Base-by-base conservation (phyloP, 805 yeast genomes). In the Hyphopichia homilentoma region DNA sequence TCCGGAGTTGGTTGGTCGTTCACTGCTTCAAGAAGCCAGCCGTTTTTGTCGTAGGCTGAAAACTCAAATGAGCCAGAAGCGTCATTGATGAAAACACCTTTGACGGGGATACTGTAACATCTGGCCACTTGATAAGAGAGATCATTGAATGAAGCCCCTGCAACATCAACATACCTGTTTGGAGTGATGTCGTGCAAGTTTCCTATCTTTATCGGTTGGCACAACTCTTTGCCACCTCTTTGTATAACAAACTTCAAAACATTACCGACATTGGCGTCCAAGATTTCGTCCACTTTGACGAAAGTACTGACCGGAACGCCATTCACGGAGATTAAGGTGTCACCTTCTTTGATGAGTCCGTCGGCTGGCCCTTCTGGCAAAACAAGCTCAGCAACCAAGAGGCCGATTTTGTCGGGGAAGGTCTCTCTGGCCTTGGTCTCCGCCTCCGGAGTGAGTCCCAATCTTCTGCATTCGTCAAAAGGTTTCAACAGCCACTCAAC, bases 41-140 rank as follows among this genome's bases (percentile, higher is more conserved):
- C 95, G 18, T 70, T 67, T 35, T 74, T 68, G 35, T 83, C 87
- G 31, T 65, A 69, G 6, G 66, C 47, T 24, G 77, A 76, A 27
- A 81, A 53, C 28, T 67, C 75, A 59, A 89, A 87, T 0, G 90
- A 80, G 0, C 90, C 90, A 2, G 84, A 70, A 0, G 93, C 85
- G 45, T 81, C 76, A 44, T 82, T 81, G 25, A 85, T 70, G 52
- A 77, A 87, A 1, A 89, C 95, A 24, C 97, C 97, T 43, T 65
- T 73, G 2, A 84, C 93, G 0, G 96, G 93, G 19, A 88, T 73
- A 20, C 89, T 85, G 50, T 79, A 86, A 30, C 79, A 73, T 49
- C 95, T 74, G 2, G 96, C 96, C 61, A 88, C 69, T 58, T 89
- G 96, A 54, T 89, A 89, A 31, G 94, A 82, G 43, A 89, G 60